Percentiles rank a stretch among this genome's conserved stretches.
These are phyloP conservation scores for Microsporum ferrugineum DNA, from an alignment of 2,329 filamentous ascomycete species.

Conservation along the genomic window DNA sequence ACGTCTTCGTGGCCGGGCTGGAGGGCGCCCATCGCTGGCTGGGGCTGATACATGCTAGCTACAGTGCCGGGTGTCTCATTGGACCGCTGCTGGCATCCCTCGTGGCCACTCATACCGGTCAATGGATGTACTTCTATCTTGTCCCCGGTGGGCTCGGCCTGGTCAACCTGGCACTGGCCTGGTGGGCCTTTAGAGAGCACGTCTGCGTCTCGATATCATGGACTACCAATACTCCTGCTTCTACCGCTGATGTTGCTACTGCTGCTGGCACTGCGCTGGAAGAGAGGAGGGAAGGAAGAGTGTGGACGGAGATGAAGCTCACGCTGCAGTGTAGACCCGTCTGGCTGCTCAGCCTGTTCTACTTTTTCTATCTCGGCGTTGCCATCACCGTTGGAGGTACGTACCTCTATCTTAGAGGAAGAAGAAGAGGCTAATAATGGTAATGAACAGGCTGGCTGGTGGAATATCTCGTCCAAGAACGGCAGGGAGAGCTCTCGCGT, in stretches of 20 bases:
- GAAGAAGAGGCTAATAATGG: neutral
- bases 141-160: conserved; percentile 45
- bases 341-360: conserved; percentile 60
- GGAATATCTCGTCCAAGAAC: conserved; percentile 51
- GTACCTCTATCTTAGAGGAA: neutral
- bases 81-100: conserved; percentile 45
- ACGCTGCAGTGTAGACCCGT: conserved; percentile 39
- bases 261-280: neutral
- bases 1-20: conserved; percentile 47
- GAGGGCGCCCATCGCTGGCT: conserved; percentile 49
- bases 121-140: conserved; percentile 48
- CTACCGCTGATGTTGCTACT: neutral
- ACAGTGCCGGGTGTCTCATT: conserved; percentile 45
- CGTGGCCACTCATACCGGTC: conserved; percentile 35
- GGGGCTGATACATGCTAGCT: conserved; percentile 54
- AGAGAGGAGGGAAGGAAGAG: conserved; percentile 6
- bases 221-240: neutral
- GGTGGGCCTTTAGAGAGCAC: conserved; percentile 40
- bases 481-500: conserved; percentile 44
- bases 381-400: conserved; percentile 57
- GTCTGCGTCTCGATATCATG: neutral
- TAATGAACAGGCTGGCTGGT: conserved; percentile 47
- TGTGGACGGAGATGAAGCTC: conserved; percentile 18
- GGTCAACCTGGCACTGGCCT: conserved; percentile 39
- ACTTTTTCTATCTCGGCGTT: conserved; percentile 66